phyloP scores from a whole-genome alignment of 805 yeast genomes.

The Candida pseudoglaebosa region DNA sequence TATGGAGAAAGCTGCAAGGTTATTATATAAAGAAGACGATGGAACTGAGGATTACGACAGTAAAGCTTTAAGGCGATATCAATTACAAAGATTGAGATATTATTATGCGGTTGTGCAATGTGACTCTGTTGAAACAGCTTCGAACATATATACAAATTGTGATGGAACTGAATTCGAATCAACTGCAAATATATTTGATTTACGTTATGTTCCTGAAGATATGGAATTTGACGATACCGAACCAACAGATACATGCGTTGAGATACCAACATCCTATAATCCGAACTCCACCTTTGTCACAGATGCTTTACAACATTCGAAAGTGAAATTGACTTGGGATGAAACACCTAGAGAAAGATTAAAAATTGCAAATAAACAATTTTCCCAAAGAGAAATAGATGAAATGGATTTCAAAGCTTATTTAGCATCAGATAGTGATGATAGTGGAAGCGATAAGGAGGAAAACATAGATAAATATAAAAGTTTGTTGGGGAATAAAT shows the following conservation, averaged over 20 bases:
- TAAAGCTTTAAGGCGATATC: slow-evolving; percentile 81
- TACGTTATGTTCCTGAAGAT: slow-evolving; percentile 89
- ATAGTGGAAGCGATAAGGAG: slow-evolving; percentile 27
- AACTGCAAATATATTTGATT: slow-evolving; percentile 89
- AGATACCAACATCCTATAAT: slow-evolving; percentile 71
- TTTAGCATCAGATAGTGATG: slow-evolving; percentile 54
- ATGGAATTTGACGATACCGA: slow-evolving; percentile 76
- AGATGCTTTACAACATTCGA: slow-evolving; percentile 94
- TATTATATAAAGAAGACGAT: slow-evolving; percentile 73
- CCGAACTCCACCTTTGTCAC: slow-evolving; percentile 78
- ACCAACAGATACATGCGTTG: slow-evolving; percentile 68
- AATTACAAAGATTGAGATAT: slow-evolving; percentile 86
- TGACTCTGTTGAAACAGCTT: slow-evolving; percentile 68
- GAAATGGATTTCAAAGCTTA: slow-evolving; percentile 92
- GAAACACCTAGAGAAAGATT: slow-evolving; percentile 92
- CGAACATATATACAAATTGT: slow-evolving; percentile 74
- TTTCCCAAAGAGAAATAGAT: slow-evolving; percentile 82
- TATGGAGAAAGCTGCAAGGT: slow-evolving; percentile 60
- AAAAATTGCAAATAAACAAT: slow-evolving; percentile 71
- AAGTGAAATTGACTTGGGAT: slow-evolving; percentile 96
- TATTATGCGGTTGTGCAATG: slow-evolving; percentile 89
- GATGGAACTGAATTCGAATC: slow-evolving; percentile 96
- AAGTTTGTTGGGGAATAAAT: slow-evolving; percentile 47
- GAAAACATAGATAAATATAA: slow-evolving; percentile 55
- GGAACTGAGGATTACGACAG: slow-evolving; percentile 83